A percentile compares a stretch with the other conserved stretches of the same genome.
Conservation (phyloP, 305 asterid species). For the Fraxinus baroniana region DNA sequence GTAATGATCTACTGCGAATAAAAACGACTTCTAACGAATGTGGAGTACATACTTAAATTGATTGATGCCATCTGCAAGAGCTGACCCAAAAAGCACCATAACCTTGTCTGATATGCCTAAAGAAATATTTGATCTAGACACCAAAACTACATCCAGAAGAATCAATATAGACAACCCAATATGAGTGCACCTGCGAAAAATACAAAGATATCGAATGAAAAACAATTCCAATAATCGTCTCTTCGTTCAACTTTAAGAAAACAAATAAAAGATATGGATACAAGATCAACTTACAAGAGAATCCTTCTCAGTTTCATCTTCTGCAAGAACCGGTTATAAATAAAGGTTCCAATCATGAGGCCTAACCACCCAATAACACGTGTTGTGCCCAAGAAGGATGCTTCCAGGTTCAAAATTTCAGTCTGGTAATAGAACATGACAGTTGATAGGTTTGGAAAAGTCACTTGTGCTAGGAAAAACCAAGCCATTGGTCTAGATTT, state of each 20-base stretch:
- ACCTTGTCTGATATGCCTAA: slow-evolving; percentile 73
- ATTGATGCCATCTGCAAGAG: slow-evolving; percentile 83
- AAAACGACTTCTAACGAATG: slow-evolving; percentile 13
- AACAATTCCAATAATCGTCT: neutral
- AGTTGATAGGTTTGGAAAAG: slow-evolving; percentile 83
- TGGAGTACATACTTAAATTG: slow-evolving; percentile 77
- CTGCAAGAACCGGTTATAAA: slow-evolving; percentile 78
- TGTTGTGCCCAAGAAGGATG: slow-evolving; percentile 88
- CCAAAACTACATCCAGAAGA: slow-evolving; percentile 65
- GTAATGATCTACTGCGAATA: neutral
- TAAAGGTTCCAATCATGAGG: slow-evolving; percentile 84
- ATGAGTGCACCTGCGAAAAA: slow-evolving; percentile 66
- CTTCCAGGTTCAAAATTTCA: slow-evolving; percentile 70
- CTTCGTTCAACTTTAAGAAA: slow-evolving; percentile 3
- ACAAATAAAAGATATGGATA: neutral
- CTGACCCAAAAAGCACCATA: slow-evolving; percentile 78
- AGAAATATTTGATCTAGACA: slow-evolving; percentile 58
- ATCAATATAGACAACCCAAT: slow-evolving; percentile 58
- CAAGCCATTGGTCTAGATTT: slow-evolving; percentile 83
- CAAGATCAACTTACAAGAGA: slow-evolving; percentile 64
- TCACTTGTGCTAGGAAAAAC: slow-evolving; percentile 89
- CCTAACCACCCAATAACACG: slow-evolving; percentile 94
- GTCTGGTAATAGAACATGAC: slow-evolving; percentile 95
- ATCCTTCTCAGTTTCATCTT: slow-evolving; percentile 68
- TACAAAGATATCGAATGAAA: slow-evolving; percentile 7